Conservation (phyloP, 257 asterid species). For the Nicotiana noctiflora region DNA sequence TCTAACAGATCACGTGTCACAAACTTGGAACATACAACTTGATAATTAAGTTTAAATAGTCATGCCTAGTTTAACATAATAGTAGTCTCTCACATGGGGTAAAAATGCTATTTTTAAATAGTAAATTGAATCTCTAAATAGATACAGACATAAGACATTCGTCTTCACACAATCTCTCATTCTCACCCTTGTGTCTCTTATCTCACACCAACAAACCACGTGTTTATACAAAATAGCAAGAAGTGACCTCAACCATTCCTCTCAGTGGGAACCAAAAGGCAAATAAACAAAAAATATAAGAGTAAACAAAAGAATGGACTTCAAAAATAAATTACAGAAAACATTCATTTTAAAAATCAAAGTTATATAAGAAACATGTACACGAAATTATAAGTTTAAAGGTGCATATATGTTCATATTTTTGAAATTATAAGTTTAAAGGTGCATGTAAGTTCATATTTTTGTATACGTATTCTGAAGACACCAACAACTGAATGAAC, state of each 20-base stretch:
- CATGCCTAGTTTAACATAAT: neutral
- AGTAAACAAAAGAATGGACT: neutral
- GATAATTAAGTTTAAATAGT: neutral
- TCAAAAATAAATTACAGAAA: neutral
- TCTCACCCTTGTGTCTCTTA: neutral
- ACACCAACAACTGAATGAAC: neutral
- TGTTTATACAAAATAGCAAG: neutral
- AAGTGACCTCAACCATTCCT: neutral
- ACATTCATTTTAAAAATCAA: neutral
- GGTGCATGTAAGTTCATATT: neutral
- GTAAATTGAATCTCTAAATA: neutral
- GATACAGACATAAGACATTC: neutral
- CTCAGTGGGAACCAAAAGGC: neutral
- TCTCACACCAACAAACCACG: neutral
- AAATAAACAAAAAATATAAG: neutral
- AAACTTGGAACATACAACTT: neutral
- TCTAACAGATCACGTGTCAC: neutral
- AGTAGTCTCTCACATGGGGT: neutral
- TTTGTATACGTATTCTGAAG: neutral
- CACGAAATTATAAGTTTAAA: neutral
- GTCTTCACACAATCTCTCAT: neutral
- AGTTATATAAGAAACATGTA: neutral
- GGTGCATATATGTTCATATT: neutral
- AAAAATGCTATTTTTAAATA: neutral
- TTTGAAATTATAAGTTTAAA: neutral